Evolutionary conservation across 176 grass and related monocot genomes (phyloP), one percentile per base, ranked within the genome.

Genomic region (Oryza glumipatula): DNA sequence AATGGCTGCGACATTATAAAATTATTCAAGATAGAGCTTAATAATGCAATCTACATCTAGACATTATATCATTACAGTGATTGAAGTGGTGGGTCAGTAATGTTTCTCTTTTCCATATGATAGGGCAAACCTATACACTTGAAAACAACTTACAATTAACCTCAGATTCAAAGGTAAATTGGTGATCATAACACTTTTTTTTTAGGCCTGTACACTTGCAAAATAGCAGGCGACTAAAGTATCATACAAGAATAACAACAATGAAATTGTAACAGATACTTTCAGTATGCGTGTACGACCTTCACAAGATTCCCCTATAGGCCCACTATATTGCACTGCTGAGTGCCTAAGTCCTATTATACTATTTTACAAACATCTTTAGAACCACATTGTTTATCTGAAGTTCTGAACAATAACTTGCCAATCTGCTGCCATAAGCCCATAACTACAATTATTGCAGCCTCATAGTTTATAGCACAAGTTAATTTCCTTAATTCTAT

Each of bases 401-500:
- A 32, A 32, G 30, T 32, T 32, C 30, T 32, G n/a, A 22, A 41
- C 7, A 41, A n/a, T 67, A 74, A 5, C 7, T 5, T 4, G 30
- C n/a, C 14, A 54, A 4, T 41, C 9, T 49, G 65, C 5, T 44
- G 15, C 21, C 44, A 68, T 32, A 32, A 32, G 30, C 30, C 30
- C 30, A 32, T 33, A 84, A 9, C 56, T 39, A 58, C 11, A 44
- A 15, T 58, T 2, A 61, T 10, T 43, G n/a, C 13, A 26, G 79
- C 48, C 6, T 15, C 54, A 21, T 58, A 52, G 5, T 69, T 52
- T n/a, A 41, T 41, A 76, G 7, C 24, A 11, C 63, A 84, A 76
- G 64, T 15, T 3, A 65, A 67, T 17, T 83, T 23, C 61, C 13
- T 21, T 47, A 70, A 70, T 77, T 85, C 45, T 74, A 22, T 74